These are phyloP conservation scores for Ogataea hybrid DNA, from an alignment of 1,139 yeast genomes.

Conservation along the genomic window DNA sequence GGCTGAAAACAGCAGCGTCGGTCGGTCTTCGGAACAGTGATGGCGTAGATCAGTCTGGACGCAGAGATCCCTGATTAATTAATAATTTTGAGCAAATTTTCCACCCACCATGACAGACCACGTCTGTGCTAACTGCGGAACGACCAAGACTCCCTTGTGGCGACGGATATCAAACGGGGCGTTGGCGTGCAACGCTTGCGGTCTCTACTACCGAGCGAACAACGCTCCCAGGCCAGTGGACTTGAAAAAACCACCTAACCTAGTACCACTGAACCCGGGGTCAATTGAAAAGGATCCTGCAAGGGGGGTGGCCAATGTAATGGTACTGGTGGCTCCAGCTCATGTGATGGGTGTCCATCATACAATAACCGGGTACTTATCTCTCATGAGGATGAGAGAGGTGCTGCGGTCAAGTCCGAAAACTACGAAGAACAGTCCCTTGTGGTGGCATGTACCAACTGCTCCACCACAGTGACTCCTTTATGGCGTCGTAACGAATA, in stretches of 20 bases:
- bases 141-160: conserved; percentile 60
- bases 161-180: conserved; percentile 57
- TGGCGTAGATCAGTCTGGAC: background rate
- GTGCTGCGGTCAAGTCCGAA: background rate
- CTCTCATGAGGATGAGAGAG: background rate
- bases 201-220: conserved; percentile 53
- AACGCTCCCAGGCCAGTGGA: conserved; percentile 55
- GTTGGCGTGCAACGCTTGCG: conserved; percentile 59
- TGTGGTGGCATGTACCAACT: conserved; percentile 76
- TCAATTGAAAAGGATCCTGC: conserved; percentile 55
- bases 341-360: conserved; percentile 84
- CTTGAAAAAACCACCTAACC: conserved; percentile 65
- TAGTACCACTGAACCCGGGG: conserved; percentile 43
- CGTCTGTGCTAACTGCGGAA: conserved; percentile 55
- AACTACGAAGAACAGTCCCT: conserved; percentile 24
- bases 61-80: background rate
- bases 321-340: conserved; percentile 82
- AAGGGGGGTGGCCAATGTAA: conserved; percentile 84
- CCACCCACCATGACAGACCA: conserved; percentile 27
- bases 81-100: conserved; percentile 1
- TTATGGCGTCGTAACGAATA: conserved; percentile 82
- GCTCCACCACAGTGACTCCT: conserved; percentile 83
- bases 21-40: background rate
- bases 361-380: conserved; percentile 56
- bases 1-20: background rate